Base-by-base conservation (phyloP, 1,284 basidiomycete genomes). In the Pseudozyma thailandica region DNA sequence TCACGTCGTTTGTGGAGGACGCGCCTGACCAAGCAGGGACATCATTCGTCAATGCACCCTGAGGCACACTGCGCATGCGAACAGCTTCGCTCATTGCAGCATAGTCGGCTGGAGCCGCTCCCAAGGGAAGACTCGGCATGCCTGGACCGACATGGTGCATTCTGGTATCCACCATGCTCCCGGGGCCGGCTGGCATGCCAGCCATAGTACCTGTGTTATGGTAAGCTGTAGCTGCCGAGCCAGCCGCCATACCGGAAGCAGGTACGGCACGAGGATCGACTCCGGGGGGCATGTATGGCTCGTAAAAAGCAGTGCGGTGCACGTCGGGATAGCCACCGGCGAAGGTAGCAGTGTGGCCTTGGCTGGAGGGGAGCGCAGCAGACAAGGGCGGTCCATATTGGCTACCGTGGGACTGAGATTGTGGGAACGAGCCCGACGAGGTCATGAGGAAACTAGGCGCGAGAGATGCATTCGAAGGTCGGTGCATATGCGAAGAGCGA, bases 401-500 rank as follows among this genome's bases (percentile, higher is more conserved):
- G 27, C 55, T 65, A 18, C 47, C 33, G 23, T 65, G 62, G 6
- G 56, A 65, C 4, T 65, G 56, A 25, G 62, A 65, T 4, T 65
- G 56, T 15, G 62, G 46, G 16, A 47, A 65, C 4, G 56, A 65
- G 4, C 50, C 48, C 3, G 56, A 46, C 4, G 62, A 65, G 16
- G 51, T 51, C 62, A 65, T 59, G 13, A 64, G 16, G 39, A 57
- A 64, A 41, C 61, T 64, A 2, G 61, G 61, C 8, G 55, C 56
- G 3, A 65, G 56, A 27, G 62, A 65, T 2, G 56, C 52, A 3
- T 48, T 50, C 4, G 62, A 65, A 16, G 62, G 62, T n/a, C 62
- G 43, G 10, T 59, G 56, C 21, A 46, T 33, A 38, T 59, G 55
- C 3, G 46, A 37, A 10, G 56, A 65, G 26, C 51, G 55, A 16